These are phyloP conservation scores for Lathyrus sativus DNA, from an alignment of 306 rosid genomes.

Conservation along the genomic window DNA sequence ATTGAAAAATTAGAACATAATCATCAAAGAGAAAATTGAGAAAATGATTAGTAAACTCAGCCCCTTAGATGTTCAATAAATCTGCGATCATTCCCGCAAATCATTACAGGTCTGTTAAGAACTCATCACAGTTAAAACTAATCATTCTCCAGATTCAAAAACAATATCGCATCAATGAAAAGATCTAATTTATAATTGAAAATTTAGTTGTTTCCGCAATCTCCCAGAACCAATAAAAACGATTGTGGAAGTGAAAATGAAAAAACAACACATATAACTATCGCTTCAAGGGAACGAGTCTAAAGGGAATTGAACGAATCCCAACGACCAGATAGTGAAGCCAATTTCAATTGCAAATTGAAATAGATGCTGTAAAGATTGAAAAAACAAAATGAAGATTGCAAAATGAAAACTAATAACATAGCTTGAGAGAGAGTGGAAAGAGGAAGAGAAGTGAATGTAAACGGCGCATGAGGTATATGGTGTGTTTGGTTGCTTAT, in stretches of 20 bases:
- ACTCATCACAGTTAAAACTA: slow-evolving; percentile 61
- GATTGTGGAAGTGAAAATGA: slow-evolving; percentile 19
- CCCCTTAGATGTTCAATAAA: slow-evolving; percentile 89
- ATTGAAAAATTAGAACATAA: no score
- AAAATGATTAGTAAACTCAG: slow-evolving; percentile 47
- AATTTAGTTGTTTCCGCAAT: slow-evolving; percentile 56
- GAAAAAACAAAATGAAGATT: no score
- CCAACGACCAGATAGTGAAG: slow-evolving; percentile 97
- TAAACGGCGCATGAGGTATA: neutral
- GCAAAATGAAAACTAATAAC: no score
- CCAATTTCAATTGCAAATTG: slow-evolving; percentile 21
- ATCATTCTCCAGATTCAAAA: neutral
- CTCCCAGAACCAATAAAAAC: slow-evolving; percentile 31
- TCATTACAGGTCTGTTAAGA: slow-evolving; percentile 87
- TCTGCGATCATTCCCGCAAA: slow-evolving; percentile 80
- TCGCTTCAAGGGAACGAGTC: slow-evolving; percentile 99
- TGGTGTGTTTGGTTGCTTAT: neutral
- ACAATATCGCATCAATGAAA: no score
- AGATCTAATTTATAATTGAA: no score
- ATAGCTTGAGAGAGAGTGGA: neutral
- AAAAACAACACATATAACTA: slow-evolving; percentile 53
- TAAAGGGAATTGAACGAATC: slow-evolving; percentile 60
- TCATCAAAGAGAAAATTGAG: neutral
- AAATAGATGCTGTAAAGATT: no score
- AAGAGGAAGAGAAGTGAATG: neutral